phyloP scores from a whole-genome alignment of 2,329 filamentous ascomycete genomes.

The Incumbomyces delicatus region DNA sequence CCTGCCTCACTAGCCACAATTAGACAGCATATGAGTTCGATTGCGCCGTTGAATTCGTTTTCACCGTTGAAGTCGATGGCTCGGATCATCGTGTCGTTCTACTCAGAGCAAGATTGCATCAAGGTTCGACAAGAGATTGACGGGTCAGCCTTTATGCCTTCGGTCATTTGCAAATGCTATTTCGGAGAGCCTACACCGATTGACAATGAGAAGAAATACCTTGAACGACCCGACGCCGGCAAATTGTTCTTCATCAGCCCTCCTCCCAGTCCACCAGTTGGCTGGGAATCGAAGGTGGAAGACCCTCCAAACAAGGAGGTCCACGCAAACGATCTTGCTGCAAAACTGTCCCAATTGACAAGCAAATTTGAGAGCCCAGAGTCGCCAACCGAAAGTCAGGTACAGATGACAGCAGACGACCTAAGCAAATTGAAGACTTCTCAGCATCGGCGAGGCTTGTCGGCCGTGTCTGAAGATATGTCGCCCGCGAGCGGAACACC shows the following conservation, averaged over 20 bases:
- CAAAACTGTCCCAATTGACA: slow-evolving; percentile 45
- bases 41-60: slow-evolving; percentile 40
- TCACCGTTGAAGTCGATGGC: slow-evolving; percentile 41
- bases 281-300: slow-evolving; percentile 54
- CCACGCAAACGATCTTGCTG: slow-evolving; percentile 51
- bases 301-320: slow-evolving; percentile 58
- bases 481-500: slow-evolving; percentile 19
- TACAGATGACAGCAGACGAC: slow-evolving; percentile 15
- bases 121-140: slow-evolving; percentile 35
- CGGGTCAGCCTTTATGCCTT: slow-evolving; percentile 23
- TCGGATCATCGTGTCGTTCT: slow-evolving; percentile 42
- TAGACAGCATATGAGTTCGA: slow-evolving; percentile 31
- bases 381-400: slow-evolving; percentile 8
- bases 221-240: slow-evolving; percentile 47
- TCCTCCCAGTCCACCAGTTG: slow-evolving; percentile 53
- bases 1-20: slow-evolving; percentile 34
- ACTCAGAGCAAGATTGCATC: slow-evolving; percentile 33
- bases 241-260: slow-evolving; percentile 59
- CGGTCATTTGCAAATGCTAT: slow-evolving; percentile 36
- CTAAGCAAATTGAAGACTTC: slow-evolving; percentile 12
- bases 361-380: slow-evolving; percentile 23
- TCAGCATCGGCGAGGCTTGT: slow-evolving; percentile 5
- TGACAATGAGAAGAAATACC: slow-evolving; percentile 33
- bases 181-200: slow-evolving; percentile 44
- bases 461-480: slow-evolving; percentile 11